Conservation (phyloP, 176 grass and related monocot genomes). For the Zea luxurians region DNA sequence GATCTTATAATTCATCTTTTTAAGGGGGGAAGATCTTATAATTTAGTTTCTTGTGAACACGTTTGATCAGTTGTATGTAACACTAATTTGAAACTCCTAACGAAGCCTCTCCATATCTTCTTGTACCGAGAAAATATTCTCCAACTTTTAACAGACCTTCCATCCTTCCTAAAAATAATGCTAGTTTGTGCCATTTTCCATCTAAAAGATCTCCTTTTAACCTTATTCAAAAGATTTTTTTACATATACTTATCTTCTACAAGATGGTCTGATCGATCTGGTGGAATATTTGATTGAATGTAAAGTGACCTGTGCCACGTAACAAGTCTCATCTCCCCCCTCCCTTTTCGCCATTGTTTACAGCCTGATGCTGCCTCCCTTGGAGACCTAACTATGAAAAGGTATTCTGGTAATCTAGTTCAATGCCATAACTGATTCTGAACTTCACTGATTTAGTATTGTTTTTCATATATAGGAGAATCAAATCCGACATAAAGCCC, state of each 20-base stretch:
- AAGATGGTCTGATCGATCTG: slow-evolving; percentile 23
- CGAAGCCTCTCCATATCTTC: background rate
- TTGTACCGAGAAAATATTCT: background rate
- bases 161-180: background rate
- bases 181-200: background rate
- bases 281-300: slow-evolving; percentile 44
- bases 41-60: background rate
- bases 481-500: slow-evolving; percentile 11
- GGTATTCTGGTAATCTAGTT: background rate
- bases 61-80: background rate
- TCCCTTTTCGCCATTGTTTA: slow-evolving; percentile 27
- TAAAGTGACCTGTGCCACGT: slow-evolving; percentile 43
- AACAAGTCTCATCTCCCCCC: slow-evolving; percentile 15
- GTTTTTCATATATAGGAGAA: background rate
- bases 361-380: background rate
- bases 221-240: background rate
- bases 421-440: slow-evolving; percentile 14
- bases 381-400: slow-evolving; percentile 27
- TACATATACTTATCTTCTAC: slow-evolving; percentile 9
- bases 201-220: background rate
- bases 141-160: background rate
- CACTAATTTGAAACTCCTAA: background rate
- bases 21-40: background rate
- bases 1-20: background rate
- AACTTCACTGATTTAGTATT: background rate